Conservation (phyloP, 23 red algal species). For the Agarophyton chilense region DNA sequence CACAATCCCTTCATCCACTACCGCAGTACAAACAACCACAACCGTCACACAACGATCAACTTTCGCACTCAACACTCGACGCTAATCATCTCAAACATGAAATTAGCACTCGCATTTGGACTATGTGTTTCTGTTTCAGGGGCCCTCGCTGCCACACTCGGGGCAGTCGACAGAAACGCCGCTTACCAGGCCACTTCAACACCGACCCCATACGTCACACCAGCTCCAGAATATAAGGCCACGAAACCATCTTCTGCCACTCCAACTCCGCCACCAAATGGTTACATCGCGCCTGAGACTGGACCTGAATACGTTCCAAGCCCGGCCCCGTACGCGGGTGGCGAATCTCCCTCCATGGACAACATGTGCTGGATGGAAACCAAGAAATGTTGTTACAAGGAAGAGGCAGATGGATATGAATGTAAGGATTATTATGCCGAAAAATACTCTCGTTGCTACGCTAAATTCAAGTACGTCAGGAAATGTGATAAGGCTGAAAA, state of each 20-base stretch:
- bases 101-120: background rate
- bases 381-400: conserved; percentile 45
- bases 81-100: background rate
- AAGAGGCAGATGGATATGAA: conserved; percentile 55
- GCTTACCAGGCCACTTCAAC: background rate
- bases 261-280: background rate
- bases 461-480: conserved; percentile 30
- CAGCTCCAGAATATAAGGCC: background rate
- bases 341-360: background rate
- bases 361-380: conserved; percentile 60
- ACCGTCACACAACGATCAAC: background rate
- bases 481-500: conserved; percentile 55
- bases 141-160: background rate
- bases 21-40: too few relatives aligned
- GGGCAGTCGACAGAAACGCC: background rate
- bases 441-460: conserved; percentile 41
- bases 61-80: background rate
- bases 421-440: conserved; percentile 44
- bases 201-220: background rate
- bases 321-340: background rate
- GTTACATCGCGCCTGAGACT: conserved; percentile 1
- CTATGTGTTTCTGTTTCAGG: conserved; percentile 7
- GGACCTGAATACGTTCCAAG: conserved; percentile 4
- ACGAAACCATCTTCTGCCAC: background rate
- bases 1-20: background rate